These are phyloP conservation scores for Cystobasidium slooffiae DNA, from an alignment of 1,284 basidiomycete species.

Conservation along the genomic window DNA sequence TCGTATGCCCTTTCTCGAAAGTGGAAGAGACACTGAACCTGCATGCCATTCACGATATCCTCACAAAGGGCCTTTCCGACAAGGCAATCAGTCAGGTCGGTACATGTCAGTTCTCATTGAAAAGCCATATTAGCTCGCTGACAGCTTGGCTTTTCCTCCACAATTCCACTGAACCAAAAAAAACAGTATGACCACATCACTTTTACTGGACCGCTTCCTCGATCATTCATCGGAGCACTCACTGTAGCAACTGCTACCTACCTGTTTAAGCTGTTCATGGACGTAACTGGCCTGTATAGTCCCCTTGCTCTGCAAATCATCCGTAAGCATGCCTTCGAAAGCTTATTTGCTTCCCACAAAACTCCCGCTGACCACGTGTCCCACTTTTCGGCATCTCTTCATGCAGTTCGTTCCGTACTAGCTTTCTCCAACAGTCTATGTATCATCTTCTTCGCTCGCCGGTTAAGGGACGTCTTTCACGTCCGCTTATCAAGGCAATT, in stretches of 20 bases:
- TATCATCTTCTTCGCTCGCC: slow-evolving; percentile 68
- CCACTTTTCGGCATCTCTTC: not conserved
- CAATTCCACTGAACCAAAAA: no score
- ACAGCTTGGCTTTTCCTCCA: slow-evolving; percentile 4
- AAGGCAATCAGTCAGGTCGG: slow-evolving; percentile 54
- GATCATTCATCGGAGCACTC: slow-evolving; percentile 77
- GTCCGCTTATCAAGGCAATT: slow-evolving; percentile 66
- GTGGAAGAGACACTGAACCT: slow-evolving; percentile 97
- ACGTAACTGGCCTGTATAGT: slow-evolving; percentile 60
- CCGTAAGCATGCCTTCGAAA: slow-evolving; percentile 59
- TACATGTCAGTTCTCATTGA: not conserved
- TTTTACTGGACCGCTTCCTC: slow-evolving; percentile 87
- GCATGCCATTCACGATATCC: slow-evolving; percentile 86
- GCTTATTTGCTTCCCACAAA: not conserved
- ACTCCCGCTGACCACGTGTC: not conserved
- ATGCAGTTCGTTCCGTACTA: slow-evolving; percentile 73
- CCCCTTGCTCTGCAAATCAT: slow-evolving; percentile 69
- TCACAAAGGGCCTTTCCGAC: slow-evolving; percentile 70
- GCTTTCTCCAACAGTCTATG: slow-evolving; percentile 69
- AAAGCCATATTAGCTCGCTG: not conserved
- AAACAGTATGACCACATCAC: slow-evolving; percentile 82
- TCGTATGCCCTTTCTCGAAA: slow-evolving; percentile 86
- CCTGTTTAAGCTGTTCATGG: slow-evolving; percentile 56
- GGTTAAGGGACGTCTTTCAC: slow-evolving; percentile 69
- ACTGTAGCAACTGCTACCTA: slow-evolving; percentile 52